Evolutionary conservation across 2,329 filamentous ascomycete species (phyloP).

Genomic region (Talaromyces sp.): DNA sequence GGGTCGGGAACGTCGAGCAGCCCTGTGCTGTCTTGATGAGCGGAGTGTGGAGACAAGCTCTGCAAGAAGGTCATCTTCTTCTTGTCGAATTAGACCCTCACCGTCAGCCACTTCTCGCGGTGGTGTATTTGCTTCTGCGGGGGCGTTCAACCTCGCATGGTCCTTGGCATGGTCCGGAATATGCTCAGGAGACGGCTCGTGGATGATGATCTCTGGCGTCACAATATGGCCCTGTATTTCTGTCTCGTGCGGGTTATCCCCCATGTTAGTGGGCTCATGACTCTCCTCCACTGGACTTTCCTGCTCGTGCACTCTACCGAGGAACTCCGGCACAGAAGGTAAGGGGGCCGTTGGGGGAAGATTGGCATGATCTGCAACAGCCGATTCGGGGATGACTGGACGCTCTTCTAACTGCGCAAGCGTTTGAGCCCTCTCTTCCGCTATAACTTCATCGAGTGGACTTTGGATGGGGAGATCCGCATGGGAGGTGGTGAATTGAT

Average conservation of each 20-base stretch:
- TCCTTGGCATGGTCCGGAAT: too few relatives aligned
- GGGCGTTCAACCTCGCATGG: background rate
- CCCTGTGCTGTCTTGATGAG: background rate
- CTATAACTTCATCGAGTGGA: background rate
- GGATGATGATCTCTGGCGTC: background rate
- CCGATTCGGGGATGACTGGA: background rate
- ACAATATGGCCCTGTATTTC: background rate
- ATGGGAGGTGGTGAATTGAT: background rate
- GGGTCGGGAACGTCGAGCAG: background rate
- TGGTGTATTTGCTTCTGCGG: background rate
- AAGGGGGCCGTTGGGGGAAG: background rate
- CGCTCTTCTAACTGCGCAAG: background rate
- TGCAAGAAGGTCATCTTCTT: background rate
- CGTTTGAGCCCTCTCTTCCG: too few relatives aligned
- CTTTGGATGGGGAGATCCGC: background rate
- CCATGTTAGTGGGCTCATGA: background rate
- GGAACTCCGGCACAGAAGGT: background rate
- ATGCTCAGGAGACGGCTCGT: background rate
- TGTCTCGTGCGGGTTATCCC: background rate
- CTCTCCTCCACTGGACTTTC: background rate
- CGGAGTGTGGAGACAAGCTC: background rate
- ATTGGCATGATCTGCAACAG: background rate
- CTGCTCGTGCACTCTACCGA: background rate
- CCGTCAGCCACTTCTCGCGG: too few relatives aligned
- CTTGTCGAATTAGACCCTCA: background rate